A percentile compares a stretch with the other conserved stretches of the same genome.
Conservation (phyloP, 2,329 filamentous ascomycete species). For the Aspergillus sp. region DNA sequence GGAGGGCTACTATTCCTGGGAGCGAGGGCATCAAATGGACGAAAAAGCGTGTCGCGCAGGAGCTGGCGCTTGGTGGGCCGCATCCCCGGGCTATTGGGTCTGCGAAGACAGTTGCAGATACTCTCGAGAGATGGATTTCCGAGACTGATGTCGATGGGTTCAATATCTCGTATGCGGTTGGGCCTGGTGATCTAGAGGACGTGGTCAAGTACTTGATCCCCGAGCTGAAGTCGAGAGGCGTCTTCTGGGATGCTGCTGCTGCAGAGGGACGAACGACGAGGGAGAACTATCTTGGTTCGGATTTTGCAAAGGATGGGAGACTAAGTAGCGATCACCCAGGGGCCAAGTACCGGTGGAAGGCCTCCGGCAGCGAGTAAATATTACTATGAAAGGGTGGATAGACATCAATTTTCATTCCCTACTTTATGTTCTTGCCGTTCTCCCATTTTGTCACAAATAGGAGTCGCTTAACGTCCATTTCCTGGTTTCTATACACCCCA, state of each 20-base stretch:
- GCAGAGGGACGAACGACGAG: constrained; percentile 13
- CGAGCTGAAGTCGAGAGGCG: constrained; percentile 24
- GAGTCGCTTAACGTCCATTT: neutral
- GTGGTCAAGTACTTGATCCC: constrained; percentile 24
- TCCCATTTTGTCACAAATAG: neutral
- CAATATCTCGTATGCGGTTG: constrained; percentile 23
- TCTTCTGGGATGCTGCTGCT: constrained; percentile 39
- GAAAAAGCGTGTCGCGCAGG: constrained; percentile 26
- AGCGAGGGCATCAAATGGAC: constrained; percentile 37
- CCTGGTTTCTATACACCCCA: neutral
- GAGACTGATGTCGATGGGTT: constrained; percentile 28
- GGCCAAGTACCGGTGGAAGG: neutral
- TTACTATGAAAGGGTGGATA: neutral
- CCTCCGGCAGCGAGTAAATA: neutral
- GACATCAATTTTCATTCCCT: neutral
- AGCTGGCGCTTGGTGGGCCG: constrained; percentile 17
- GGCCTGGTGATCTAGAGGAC: constrained; percentile 27
- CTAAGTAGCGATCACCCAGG: constrained; percentile 6
- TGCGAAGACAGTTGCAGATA: constrained; percentile 26
- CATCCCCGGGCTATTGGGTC: constrained; percentile 7
- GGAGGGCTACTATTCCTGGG: constrained; percentile 43
- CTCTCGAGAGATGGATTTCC: constrained; percentile 26
- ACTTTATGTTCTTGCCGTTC: neutral
- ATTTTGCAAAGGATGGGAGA: neutral
- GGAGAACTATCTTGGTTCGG: constrained; percentile 9